Percentiles rank a stretch among this genome's conserved stretches.
Conservation (phyloP, 2,329 filamentous ascomycete species). For the Madurella fahalii region DNA sequence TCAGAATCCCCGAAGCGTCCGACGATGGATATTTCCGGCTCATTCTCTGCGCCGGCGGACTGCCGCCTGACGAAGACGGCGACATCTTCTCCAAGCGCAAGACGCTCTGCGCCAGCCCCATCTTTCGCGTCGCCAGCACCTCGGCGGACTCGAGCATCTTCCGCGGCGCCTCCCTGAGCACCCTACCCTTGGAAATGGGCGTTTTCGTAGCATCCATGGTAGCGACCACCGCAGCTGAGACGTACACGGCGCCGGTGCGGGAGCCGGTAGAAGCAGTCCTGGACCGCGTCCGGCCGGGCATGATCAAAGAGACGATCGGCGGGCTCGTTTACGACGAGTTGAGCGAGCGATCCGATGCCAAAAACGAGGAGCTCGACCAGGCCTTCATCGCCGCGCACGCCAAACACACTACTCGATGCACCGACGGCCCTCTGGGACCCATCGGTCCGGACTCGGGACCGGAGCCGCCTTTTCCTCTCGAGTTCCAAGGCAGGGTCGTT, state of each 20-base stretch:
- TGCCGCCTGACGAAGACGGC: conserved; percentile 15
- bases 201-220: conserved; percentile 51
- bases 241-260: conserved; percentile 40
- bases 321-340: conserved; percentile 37
- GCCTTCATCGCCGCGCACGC: conserved; percentile 5
- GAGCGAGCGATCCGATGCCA: conserved; percentile 17
- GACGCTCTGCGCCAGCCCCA: conserved; percentile 60
- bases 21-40: conserved; percentile 66
- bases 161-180: conserved; percentile 60
- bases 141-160: conserved; percentile 58
- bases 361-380: conserved; percentile 16
- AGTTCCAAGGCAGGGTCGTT: conserved; percentile 46
- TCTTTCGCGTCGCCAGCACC: conserved; percentile 65
- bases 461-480: conserved; percentile 49
- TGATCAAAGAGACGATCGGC: conserved; percentile 40
- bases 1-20: conserved; percentile 60
- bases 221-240: conserved; percentile 42
- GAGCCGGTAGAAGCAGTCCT: conserved; percentile 41
- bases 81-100: conserved; percentile 32
- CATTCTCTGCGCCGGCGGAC: conserved; percentile 52
- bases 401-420: conserved; percentile 7
- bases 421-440: not conserved
- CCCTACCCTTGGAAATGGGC: conserved; percentile 62
- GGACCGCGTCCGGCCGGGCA: conserved; percentile 34
- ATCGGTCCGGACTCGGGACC: conserved; percentile 51